Evolutionary conservation across 768 basidiomycete genomes (phyloP), one percentile per base, ranked within the genome.

Genomic region (Trametes elegans): DNA sequence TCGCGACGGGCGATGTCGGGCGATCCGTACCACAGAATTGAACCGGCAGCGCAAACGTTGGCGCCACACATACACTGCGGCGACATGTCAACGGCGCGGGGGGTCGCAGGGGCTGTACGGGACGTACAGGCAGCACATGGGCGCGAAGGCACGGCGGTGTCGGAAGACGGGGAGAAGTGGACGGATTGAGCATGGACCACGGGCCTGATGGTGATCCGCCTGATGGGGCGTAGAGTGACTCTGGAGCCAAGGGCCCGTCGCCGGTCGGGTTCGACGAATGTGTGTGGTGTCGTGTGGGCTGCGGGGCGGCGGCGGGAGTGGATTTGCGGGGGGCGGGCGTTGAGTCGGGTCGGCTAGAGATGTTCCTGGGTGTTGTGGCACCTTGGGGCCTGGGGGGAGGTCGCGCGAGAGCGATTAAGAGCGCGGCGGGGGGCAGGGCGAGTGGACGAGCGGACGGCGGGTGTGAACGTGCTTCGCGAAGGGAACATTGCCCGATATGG

Each of bases 391-490:
- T 18, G 28, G 50, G 5, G 1, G 3, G 16, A 8, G 21, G 13
- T 36, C 19, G 35, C 49, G 49, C 49, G 40, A 34, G 51, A 42
- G 42, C 51, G 26, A 53, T 45, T 24, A 34, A 23, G 51, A 42
- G 45, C 3, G 34, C 23, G 39, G 4, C 18, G 10, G 16, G 29
- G 32, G 5, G 43, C 11, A 43, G 13, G 27, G 46, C 31, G 32
- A 38, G 36, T 40, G 24, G 23, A 42, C 7, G 48, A 56, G 41
- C 28, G n/a, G 42, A 13, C 49, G 18, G 27, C 32, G 42, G 50
- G 57, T 53, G 57, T 42, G 57, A 58, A 58, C 57, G 57, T 58
- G 57, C 50, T 31, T 41, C 11, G 44, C 8, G 27, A 2, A 6
- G 14, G 4, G 13, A 27, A n/a, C 29, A 23, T 23, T 54, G 14